Percentiles rank a stretch among this genome's conserved stretches.
These are phyloP conservation scores for Rosa multiflora DNA, from an alignment of 306 rosid genomes.

Conservation along the genomic window DNA sequence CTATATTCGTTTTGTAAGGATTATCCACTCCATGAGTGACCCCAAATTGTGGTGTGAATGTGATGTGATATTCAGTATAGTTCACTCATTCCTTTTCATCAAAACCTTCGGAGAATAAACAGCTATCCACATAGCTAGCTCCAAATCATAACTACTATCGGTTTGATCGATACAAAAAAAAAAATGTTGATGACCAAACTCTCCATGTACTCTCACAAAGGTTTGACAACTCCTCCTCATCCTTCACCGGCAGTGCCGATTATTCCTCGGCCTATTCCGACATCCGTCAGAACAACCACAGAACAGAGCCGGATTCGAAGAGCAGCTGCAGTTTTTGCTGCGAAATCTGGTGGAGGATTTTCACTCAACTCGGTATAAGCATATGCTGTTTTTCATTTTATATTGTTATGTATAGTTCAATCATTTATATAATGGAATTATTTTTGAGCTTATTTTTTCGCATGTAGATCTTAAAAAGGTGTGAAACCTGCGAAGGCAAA, in stretches of 20 bases:
- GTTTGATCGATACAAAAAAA: not conserved
- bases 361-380: constrained; percentile 46
- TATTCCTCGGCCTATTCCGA: not conserved
- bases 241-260: not conserved
- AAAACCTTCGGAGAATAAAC: not conserved
- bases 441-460: not conserved
- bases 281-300: not conserved
- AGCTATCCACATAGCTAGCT: not conserved
- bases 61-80: not conserved
- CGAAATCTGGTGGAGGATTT: constrained; percentile 58
- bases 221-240: not conserved
- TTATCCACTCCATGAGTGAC: not conserved
- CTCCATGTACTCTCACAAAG: constrained; percentile 7
- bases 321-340: constrained; percentile 27
- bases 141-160: not conserved
- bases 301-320: constrained; percentile 12
- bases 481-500: constrained; percentile 61
- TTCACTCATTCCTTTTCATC: not conserved
- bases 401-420: not conserved
- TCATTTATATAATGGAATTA: not conserved
- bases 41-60: not conserved
- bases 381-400: not conserved
- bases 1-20: not conserved
- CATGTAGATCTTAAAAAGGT: constrained; percentile 49
- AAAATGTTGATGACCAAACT: not conserved